phyloP scores from a whole-genome alignment of 108 stramenopile species.

The Seminavis robusta region DNA sequence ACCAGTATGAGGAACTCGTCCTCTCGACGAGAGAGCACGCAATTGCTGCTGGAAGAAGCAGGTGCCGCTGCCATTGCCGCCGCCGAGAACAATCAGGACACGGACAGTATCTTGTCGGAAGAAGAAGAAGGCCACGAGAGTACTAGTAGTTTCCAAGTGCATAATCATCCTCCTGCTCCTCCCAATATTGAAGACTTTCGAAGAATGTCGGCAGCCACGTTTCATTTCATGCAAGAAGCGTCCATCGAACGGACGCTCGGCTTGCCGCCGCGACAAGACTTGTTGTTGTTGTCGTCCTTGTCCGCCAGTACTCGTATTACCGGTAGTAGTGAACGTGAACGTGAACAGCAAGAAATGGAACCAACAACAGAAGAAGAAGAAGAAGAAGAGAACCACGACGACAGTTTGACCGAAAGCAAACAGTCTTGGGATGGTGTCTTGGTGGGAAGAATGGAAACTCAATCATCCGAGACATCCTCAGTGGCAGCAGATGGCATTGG shows the following conservation, averaged over 20 bases:
- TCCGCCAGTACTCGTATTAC: neutral
- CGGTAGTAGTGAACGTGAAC: neutral
- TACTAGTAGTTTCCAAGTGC: neutral
- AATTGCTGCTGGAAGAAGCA: too few species aligned
- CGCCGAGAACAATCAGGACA: neutral
- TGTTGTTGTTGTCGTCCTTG: neutral
- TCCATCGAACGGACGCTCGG: too few species aligned
- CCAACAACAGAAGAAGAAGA: neutral
- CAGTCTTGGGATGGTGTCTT: neutral
- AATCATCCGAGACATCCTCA: neutral
- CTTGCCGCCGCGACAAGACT: neutral
- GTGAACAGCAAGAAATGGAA: neutral
- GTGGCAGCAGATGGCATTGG: neutral
- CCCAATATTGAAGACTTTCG: too few species aligned
- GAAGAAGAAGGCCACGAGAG: constrained; percentile 3
- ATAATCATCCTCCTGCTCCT: neutral
- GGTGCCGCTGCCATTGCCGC: constrained; percentile 25
- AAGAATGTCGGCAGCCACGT: too few species aligned
- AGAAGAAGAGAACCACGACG: neutral
- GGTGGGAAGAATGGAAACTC: neutral
- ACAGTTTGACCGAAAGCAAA: neutral
- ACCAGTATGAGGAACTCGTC: too few species aligned
- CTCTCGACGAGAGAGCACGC: too few species aligned
- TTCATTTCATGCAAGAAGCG: too few species aligned
- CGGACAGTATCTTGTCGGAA: constrained; percentile 2